Evolutionary conservation across 2,329 filamentous ascomycete species (phyloP).

Genomic region (Diaporthe helianthi): DNA sequence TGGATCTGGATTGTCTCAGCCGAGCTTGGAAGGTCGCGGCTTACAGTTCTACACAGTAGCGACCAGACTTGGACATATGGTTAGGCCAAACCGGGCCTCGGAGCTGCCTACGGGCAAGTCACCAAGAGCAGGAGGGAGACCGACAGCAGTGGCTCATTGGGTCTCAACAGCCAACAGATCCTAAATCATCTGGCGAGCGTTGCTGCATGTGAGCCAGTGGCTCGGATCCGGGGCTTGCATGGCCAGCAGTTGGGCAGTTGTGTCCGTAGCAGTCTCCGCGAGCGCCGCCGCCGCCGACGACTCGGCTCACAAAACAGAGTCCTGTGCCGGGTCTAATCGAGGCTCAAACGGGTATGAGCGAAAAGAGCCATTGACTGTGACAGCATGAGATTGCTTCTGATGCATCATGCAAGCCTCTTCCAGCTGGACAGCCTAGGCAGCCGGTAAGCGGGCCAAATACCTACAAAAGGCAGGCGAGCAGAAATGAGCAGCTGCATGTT

Average conservation of each 20-base stretch:
- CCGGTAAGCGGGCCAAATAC: conserved; percentile 13
- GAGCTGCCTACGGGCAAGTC: background rate
- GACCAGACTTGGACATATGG: background rate
- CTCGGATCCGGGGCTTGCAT: background rate
- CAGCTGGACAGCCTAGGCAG: background rate
- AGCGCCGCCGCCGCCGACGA: too few species aligned
- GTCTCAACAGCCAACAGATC: background rate
- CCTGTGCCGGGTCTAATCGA: background rate
- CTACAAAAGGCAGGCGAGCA: conserved; percentile 26
- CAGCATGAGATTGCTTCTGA: background rate
- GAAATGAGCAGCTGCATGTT: conserved; percentile 34
- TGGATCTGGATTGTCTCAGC: background rate
- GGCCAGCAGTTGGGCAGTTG: background rate
- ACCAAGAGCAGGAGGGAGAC: background rate
- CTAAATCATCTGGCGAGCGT: background rate
- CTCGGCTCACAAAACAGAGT: background rate
- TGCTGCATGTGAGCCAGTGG: background rate
- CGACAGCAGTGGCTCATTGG: background rate
- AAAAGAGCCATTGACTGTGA: background rate
- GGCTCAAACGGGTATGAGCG: background rate
- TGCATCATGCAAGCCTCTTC: conserved; percentile 23
- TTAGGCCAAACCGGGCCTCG: background rate
- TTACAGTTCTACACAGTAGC: background rate
- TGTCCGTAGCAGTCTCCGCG: background rate
- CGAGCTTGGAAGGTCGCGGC: background rate